Percentiles rank a stretch among this genome's conserved stretches.
Evolutionary conservation across 495 filamentous ascomycete species (phyloP).

Genomic region (Chaetomidium leptoderma): DNA sequence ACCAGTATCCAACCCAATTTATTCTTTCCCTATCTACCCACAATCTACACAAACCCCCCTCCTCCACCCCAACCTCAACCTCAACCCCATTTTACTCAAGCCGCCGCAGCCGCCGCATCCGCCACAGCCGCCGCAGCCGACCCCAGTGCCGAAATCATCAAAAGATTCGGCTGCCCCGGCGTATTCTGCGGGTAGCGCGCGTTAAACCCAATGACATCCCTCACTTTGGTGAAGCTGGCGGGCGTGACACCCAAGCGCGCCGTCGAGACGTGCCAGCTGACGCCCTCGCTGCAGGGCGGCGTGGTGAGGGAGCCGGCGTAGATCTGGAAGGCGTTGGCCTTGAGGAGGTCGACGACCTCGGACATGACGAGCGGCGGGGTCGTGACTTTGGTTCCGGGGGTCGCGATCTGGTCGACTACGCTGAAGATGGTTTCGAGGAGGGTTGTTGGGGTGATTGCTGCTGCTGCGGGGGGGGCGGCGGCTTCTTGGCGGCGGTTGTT

Average conservation of each 20-base stretch:
- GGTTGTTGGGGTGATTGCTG: constrained; percentile 33
- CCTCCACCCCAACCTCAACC: background rate
- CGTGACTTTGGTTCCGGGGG: constrained; percentile 51
- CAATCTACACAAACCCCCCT: too few species aligned
- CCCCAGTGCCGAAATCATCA: constrained; percentile 30
- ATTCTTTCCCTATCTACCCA: too few species aligned
- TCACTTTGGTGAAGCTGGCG: constrained; percentile 50
- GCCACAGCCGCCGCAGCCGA: constrained; percentile 14
- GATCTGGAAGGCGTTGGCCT: constrained; percentile 44
- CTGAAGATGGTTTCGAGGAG: constrained; percentile 54
- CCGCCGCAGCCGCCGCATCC: background rate
- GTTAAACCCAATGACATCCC: constrained; percentile 62
- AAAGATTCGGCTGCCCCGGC: constrained; percentile 50
- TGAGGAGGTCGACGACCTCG: constrained; percentile 48
- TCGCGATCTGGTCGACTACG: constrained; percentile 48
- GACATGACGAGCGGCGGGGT: constrained; percentile 55
- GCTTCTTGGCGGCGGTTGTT: constrained; percentile 9
- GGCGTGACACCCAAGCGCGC: constrained; percentile 50
- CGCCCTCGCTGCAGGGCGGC: constrained; percentile 61
- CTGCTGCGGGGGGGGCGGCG: constrained; percentile 7
- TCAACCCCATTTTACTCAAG: background rate
- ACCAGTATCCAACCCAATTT: too few species aligned
- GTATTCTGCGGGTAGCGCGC: constrained; percentile 57
- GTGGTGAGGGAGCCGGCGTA: constrained; percentile 60
- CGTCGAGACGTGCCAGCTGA: constrained; percentile 55